Evolutionary conservation across 2,329 filamentous ascomycete species (phyloP).

Genomic region (Onygenales sp.): DNA sequence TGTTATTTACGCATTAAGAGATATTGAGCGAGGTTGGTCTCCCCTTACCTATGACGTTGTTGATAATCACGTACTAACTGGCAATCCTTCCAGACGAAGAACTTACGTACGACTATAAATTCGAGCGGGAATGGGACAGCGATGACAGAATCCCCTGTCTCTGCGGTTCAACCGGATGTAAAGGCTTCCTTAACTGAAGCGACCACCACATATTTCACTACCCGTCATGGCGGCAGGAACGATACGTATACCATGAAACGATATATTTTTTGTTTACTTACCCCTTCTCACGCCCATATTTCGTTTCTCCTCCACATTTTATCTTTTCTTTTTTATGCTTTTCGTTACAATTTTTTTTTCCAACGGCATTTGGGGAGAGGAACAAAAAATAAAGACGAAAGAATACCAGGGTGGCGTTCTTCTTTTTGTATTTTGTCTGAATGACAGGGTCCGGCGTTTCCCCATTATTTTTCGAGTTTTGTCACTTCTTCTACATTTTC

Average conservation of each 20-base stretch:
- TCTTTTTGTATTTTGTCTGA: background rate
- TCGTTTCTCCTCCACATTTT: background rate
- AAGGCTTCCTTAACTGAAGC: constrained; percentile 88
- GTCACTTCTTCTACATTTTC: background rate
- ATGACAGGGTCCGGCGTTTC: background rate
- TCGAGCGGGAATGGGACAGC: constrained; percentile 92
- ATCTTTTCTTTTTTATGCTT: background rate
- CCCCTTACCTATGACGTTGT: background rate
- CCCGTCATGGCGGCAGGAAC: background rate
- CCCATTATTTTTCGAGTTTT: background rate
- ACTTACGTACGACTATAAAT: constrained; percentile 99
- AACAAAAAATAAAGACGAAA: constrained; percentile 2
- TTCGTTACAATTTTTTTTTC: background rate
- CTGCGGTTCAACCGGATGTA: constrained; percentile 90
- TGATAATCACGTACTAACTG: constrained; percentile 18
- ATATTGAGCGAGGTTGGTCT: constrained; percentile 83
- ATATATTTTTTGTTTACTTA: background rate
- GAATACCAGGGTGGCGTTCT: constrained; percentile 1
- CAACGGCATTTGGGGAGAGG: background rate
- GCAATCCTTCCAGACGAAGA: constrained; percentile 67
- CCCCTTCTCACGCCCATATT: background rate
- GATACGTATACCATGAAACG: background rate
- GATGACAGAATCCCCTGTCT: constrained; percentile 94
- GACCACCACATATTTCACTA: background rate
- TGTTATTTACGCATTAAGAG: constrained; percentile 94